These are phyloP conservation scores for Lepidium campestre DNA, from an alignment of 441 rosid genomes.

Conservation along the genomic window DNA sequence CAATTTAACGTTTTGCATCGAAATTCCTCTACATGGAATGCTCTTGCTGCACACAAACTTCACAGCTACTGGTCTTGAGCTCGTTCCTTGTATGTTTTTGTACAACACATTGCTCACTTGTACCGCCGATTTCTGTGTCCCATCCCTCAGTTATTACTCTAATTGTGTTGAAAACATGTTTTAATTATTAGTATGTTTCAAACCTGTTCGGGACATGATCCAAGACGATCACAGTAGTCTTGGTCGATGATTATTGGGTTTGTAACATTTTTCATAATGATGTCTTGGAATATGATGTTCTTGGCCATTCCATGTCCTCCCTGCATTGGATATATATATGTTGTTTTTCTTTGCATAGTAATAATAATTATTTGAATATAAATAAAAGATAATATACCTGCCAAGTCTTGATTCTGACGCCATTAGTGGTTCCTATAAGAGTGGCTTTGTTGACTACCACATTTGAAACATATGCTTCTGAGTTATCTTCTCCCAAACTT, in stretches of 20 bases:
- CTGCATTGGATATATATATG: slow-evolving; percentile 28
- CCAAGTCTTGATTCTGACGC: slow-evolving; percentile 96
- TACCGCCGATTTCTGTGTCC: slow-evolving; percentile 56
- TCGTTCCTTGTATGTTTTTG: slow-evolving; percentile 64
- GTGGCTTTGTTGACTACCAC: slow-evolving; percentile 63
- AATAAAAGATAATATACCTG: slow-evolving; percentile 47
- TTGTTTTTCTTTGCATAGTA: not conserved
- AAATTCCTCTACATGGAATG: slow-evolving; percentile 49
- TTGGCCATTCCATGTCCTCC: slow-evolving; percentile 79
- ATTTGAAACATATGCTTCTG: slow-evolving; percentile 72
- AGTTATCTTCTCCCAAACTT: slow-evolving; percentile 67
- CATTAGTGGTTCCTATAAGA: slow-evolving; percentile 76
- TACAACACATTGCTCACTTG: slow-evolving; percentile 61
- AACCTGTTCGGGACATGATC: slow-evolving; percentile 57
- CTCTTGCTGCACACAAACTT: slow-evolving; percentile 54
- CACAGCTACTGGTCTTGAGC: slow-evolving; percentile 53
- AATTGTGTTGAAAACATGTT: not conserved
- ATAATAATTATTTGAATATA: not conserved
- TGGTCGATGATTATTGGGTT: slow-evolving; percentile 83
- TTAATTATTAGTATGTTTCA: not conserved
- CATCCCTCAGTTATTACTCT: not conserved
- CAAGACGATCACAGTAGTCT: slow-evolving; percentile 60
- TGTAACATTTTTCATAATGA: slow-evolving; percentile 54
- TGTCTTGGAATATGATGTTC: slow-evolving; percentile 52
- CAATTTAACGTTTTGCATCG: slow-evolving; percentile 42